A percentile compares a stretch with the other conserved stretches of the same genome.
These are phyloP conservation scores for Beta macrorhiza DNA, from an alignment of 179 eudicot genomes.

Conservation along the genomic window DNA sequence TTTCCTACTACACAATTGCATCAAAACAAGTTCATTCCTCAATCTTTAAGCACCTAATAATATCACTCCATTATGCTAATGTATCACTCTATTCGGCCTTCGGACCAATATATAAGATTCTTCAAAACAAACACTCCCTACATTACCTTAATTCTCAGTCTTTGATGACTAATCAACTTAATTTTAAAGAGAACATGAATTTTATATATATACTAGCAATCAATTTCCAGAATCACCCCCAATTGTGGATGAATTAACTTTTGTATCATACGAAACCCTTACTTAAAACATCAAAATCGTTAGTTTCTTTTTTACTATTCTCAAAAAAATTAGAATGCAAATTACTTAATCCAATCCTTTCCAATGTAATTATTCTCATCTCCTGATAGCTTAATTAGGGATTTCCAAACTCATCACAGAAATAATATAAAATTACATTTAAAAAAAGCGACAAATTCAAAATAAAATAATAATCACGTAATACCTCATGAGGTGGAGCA, in stretches of 20 bases:
- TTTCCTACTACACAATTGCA: neutral
- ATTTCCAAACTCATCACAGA: neutral
- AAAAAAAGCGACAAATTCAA: neutral
- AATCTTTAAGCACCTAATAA: neutral
- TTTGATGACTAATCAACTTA: neutral
- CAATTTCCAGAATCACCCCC: neutral
- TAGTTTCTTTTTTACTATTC: neutral
- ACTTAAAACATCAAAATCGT: neutral
- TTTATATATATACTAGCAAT: neutral
- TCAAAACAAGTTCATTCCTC: neutral
- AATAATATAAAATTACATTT: neutral
- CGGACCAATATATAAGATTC: neutral
- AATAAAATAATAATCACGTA: neutral
- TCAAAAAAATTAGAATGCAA: neutral
- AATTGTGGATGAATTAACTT: too few relatives aligned
- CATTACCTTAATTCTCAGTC: neutral
- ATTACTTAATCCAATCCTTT: neutral
- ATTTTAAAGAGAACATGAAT: neutral
- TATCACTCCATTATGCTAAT: neutral
- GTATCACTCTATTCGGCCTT: neutral
- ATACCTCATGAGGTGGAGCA: constrained; percentile 53
- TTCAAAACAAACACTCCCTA: neutral
- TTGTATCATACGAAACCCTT: too few relatives aligned
- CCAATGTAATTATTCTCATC: neutral
- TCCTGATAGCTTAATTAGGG: neutral